Conservation (phyloP, 2,329 filamentous ascomycete species). For the Aspergillus carbonarius region DNA sequence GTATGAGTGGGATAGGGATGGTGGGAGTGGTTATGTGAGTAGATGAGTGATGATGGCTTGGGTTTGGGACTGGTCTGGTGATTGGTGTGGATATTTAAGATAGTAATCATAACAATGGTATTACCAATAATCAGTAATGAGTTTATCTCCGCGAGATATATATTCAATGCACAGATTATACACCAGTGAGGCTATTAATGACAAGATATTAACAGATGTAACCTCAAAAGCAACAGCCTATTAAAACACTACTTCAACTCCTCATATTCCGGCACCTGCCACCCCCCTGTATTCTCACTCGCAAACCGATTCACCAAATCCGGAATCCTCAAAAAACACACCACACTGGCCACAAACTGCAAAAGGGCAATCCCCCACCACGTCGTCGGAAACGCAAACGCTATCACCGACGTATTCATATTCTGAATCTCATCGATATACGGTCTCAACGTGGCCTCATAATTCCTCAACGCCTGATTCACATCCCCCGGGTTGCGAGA, state of each 20-base stretch:
- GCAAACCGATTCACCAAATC: conserved; percentile 17
- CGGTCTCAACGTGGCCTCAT: conserved; percentile 25
- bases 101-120: too few relatives aligned
- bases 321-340: conserved; percentile 20
- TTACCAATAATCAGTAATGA: too few relatives aligned
- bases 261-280: conserved; percentile 24
- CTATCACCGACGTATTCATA: conserved; percentile 14
- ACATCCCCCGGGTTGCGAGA: conserved; percentile 21
- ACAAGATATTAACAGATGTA: too few relatives aligned
- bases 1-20: neutral
- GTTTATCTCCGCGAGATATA: too few relatives aligned
- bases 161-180: too few relatives aligned
- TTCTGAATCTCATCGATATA: conserved; percentile 24
- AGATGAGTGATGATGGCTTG: neutral
- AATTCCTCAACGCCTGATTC: conserved; percentile 19
- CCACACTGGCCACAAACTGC: conserved; percentile 11
- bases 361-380: conserved; percentile 22
- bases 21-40: neutral
- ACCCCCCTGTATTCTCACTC: conserved; percentile 19
- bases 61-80: too few relatives aligned
- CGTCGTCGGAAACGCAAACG: conserved; percentile 15
- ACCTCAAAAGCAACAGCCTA: too few relatives aligned
- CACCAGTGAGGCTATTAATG: too few relatives aligned
- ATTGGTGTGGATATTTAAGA: too few relatives aligned
- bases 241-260: too few relatives aligned